Base-by-base conservation (phyloP, 345 rosid species). In the Lagerstroemia speciosa region DNA sequence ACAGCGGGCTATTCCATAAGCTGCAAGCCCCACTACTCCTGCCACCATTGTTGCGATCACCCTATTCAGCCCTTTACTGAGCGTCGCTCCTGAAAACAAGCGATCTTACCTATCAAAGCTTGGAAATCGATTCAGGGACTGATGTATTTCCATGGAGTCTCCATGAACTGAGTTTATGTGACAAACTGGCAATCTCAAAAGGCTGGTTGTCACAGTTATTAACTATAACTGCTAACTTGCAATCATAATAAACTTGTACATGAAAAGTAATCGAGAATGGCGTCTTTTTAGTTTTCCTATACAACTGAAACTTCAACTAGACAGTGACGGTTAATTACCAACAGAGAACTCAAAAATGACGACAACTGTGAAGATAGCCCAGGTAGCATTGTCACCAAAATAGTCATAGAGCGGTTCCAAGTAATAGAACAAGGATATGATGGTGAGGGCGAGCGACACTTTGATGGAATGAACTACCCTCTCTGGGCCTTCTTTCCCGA, bases 281-380 rank as follows among this genome's bases (percentile, higher is more conserved):
- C 0, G 3, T 36, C 7, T 36, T 36, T 36, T 36, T 36, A 36
- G 38, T 36, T 36, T 36, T 36, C 7, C 7, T 36, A 36, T 36
- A 36, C 38, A 36, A 36, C 38, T 43, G 48, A 43, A 1, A 12
- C 48, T 10, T 10, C 48, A 16, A 3, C 48, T 43, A 43, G 17
- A 43, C 17, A 14, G 12, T 43, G 48, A 43, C 17, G 17, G 17
- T 12, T 24, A 24, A 53, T 67, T 75, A 77, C 87, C 87, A 2
- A 77, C 85, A 8, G 85, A 78, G 66, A 76, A 77, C 43, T 83
- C 79, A 7, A 77, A 73, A 62, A 83, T 78, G 9, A 76, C 71
- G 0, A 77, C 74, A 3, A 78, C 85, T 12, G 84, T 78, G 26
- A 85, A 26, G n/a, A 81, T 68, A 43, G 82, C 84, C 85, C 87